Conservation (phyloP, 2,329 filamentous ascomycete genomes). For the Botrytis paeoniae region DNA sequence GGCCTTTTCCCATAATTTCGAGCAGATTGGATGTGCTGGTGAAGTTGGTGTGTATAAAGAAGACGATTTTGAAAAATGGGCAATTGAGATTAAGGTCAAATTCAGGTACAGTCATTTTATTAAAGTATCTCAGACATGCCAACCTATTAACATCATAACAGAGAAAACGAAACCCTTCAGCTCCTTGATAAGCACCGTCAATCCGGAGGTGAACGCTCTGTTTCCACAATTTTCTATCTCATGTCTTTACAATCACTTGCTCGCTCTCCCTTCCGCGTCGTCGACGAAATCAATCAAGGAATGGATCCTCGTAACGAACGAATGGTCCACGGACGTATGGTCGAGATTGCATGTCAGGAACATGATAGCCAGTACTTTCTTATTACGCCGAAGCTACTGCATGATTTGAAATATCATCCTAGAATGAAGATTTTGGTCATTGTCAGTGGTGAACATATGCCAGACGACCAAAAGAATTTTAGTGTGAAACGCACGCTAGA, state of each 20-base stretch:
- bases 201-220: slow-evolving; percentile 91
- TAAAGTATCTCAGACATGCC: neutral
- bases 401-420: slow-evolving; percentile 77
- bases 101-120: slow-evolving; percentile 65
- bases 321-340: slow-evolving; percentile 97
- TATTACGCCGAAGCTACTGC: slow-evolving; percentile 93
- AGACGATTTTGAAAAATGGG: slow-evolving; percentile 91
- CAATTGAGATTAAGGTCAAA: slow-evolving; percentile 89
- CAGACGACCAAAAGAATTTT: slow-evolving; percentile 43
- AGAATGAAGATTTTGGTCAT: slow-evolving; percentile 95
- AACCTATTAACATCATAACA: slow-evolving; percentile 37
- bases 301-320: slow-evolving; percentile 99
- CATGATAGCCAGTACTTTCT: slow-evolving; percentile 87
- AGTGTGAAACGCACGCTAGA: slow-evolving; percentile 35
- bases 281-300: slow-evolving; percentile 99
- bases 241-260: slow-evolving; percentile 96
- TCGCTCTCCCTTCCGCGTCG: slow-evolving; percentile 92
- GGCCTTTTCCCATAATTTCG: slow-evolving; percentile 90
- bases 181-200: slow-evolving; percentile 88
- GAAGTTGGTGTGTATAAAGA: slow-evolving; percentile 87
- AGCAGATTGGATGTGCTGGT: slow-evolving; percentile 89
- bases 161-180: slow-evolving; percentile 77
- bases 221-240: slow-evolving; percentile 97
- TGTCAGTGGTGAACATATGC: slow-evolving; percentile 77
- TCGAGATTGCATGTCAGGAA: slow-evolving; percentile 89